Percentiles rank a stretch among this genome's conserved stretches.
These are phyloP conservation scores for Tylopilus plumbeoviolaceoides DNA, from an alignment of 768 basidiomycete species.

Conservation along the genomic window DNA sequence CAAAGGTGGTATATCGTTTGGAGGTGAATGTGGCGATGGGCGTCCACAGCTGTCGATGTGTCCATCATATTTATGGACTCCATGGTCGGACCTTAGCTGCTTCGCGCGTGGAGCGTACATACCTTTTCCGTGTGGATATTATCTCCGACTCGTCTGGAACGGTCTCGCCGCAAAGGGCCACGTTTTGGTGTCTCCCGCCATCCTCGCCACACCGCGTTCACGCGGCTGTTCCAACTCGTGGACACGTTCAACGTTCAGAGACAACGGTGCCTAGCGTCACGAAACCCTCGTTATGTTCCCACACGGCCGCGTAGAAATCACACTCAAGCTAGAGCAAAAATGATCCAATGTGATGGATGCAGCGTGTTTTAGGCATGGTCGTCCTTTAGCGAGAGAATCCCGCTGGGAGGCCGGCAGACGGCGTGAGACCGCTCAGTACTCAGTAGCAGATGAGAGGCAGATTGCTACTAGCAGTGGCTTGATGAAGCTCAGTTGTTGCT, in stretches of 20 bases:
- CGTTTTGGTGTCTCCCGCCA: constrained; percentile 9
- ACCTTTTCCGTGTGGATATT: constrained; percentile 14
- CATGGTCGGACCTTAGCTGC: not conserved
- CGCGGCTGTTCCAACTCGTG: not conserved
- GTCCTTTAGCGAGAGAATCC: constrained; percentile 12
- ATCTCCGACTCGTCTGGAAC: constrained; percentile 13
- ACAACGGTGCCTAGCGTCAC: not conserved
- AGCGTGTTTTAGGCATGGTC: constrained; percentile 16
- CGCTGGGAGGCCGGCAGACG: not conserved
- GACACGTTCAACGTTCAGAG: constrained; percentile 8
- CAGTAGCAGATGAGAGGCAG: no score
- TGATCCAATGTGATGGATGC: constrained; percentile 6
- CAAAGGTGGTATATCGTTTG: constrained; percentile 2
- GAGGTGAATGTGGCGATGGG: constrained; percentile 12
- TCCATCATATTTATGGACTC: constrained; percentile 25
- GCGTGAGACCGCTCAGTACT: not conserved
- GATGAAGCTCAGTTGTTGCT: not conserved
- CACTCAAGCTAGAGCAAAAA: not conserved
- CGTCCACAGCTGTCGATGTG: not conserved
- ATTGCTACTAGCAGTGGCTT: not conserved
- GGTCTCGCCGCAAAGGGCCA: not conserved
- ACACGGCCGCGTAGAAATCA: constrained; percentile 13
- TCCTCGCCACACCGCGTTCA: constrained; percentile 1
- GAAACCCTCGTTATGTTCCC: constrained; percentile 17
- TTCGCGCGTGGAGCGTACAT: constrained; percentile 1